These are phyloP conservation scores for Neofusicoccum ribis DNA, from an alignment of 2,329 filamentous ascomycete genomes.

Conservation along the genomic window DNA sequence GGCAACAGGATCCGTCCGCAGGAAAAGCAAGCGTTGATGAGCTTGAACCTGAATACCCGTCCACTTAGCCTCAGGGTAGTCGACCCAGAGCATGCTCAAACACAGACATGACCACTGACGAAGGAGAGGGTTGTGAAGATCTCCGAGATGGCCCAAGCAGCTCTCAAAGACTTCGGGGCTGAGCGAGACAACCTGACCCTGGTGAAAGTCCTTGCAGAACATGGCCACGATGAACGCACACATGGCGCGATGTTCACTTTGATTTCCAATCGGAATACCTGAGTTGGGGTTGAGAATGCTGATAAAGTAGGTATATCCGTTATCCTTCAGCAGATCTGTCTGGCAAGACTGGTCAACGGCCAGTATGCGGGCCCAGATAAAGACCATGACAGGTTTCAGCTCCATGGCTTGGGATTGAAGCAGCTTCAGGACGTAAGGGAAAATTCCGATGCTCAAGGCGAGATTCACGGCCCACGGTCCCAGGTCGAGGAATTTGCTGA, in stretches of 20 bases:
- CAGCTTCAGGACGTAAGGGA: constrained; percentile 96
- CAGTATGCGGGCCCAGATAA: constrained; percentile 95
- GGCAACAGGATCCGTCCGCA: constrained; percentile 82
- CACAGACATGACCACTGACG: constrained; percentile 96
- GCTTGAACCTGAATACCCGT: constrained; percentile 87
- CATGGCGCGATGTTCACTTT: constrained; percentile 96
- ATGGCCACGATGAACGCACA: constrained; percentile 97
- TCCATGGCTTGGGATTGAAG: constrained; percentile 93
- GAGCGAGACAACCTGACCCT: constrained; percentile 88
- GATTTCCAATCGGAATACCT: constrained; percentile 72
- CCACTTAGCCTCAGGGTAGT: constrained; percentile 92
- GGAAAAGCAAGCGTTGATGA: constrained; percentile 74
- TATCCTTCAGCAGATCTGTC: constrained; percentile 91
- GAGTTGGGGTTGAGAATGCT: constrained; percentile 85
- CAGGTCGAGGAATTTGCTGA: constrained; percentile 91
- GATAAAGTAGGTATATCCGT: constrained; percentile 95
- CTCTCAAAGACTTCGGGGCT: constrained; percentile 87
- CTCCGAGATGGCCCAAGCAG: constrained; percentile 79
- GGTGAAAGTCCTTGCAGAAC: constrained; percentile 92
- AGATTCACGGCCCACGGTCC: constrained; percentile 99
- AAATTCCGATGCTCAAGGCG: constrained; percentile 95
- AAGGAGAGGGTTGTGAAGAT: constrained; percentile 83
- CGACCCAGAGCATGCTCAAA: constrained; percentile 90
- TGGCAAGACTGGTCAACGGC: constrained; percentile 95
- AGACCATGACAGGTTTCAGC: constrained; percentile 97